Percentiles rank a stretch among this genome's conserved stretches.
Evolutionary conservation across 768 basidiomycete genomes (phyloP).

Genomic region (Amanita jacksonii): DNA sequence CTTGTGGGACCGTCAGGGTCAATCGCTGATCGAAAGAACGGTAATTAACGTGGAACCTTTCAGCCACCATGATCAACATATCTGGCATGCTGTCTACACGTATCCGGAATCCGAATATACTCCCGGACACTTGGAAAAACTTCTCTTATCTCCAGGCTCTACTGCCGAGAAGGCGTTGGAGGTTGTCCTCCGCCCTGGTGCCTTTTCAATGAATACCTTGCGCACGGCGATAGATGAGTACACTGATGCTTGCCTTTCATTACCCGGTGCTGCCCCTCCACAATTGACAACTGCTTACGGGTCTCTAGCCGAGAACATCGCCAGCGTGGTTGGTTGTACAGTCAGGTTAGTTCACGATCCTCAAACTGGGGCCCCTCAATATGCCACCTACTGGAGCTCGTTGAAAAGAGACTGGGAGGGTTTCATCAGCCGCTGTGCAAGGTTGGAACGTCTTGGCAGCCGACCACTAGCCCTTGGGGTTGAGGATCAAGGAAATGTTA

Average conservation of each 20-base stretch:
- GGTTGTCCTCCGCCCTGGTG: slow-evolving; percentile 77
- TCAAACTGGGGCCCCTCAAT: slow-evolving; percentile 69
- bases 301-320: slow-evolving; percentile 66
- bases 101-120: slow-evolving; percentile 70
- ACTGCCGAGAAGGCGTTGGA: slow-evolving; percentile 73
- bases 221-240: slow-evolving; percentile 80
- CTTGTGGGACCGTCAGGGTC: slow-evolving; percentile 77
- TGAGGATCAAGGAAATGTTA: slow-evolving; percentile 33
- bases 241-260: slow-evolving; percentile 56
- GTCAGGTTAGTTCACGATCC: slow-evolving; percentile 65
- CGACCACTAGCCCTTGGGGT: slow-evolving; percentile 67
- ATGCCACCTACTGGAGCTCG: slow-evolving; percentile 75
- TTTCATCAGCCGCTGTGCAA: slow-evolving; percentile 83
- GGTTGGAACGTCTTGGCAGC: slow-evolving; percentile 79
- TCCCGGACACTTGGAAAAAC: slow-evolving; percentile 82
- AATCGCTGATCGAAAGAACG: slow-evolving; percentile 55
- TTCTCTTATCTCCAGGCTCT: slow-evolving; percentile 61
- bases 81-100: slow-evolving; percentile 51
- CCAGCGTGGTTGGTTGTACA: slow-evolving; percentile 79
- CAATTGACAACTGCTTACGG: slow-evolving; percentile 55
- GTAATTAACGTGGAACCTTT: slow-evolving; percentile 32
- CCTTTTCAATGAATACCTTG: slow-evolving; percentile 79
- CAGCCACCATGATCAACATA: slow-evolving; percentile 20
- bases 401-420: slow-evolving; percentile 94
- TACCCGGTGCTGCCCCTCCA: slow-evolving; percentile 46